These are phyloP conservation scores for Myxozyma sirexii DNA, from an alignment of 805 yeast genomes.

Conservation along the genomic window DNA sequence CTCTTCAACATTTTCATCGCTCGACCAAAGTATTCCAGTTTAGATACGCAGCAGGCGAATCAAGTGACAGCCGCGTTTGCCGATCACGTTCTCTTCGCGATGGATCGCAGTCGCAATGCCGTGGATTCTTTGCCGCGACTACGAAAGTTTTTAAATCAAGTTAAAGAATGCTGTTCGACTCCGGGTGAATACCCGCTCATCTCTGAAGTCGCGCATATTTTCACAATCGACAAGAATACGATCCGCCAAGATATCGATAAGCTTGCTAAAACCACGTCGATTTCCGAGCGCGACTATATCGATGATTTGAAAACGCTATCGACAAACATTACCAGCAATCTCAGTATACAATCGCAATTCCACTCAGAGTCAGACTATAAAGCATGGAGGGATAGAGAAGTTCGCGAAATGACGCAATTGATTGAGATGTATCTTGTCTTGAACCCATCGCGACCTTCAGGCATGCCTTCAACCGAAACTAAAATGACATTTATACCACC, in stretches of 20 bases:
- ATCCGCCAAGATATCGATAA: constrained; percentile 15
- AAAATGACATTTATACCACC: constrained; percentile 47
- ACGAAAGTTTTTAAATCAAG: constrained; percentile 1
- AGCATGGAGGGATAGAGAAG: constrained; percentile 50
- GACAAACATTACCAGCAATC: not conserved
- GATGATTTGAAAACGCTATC: constrained; percentile 23
- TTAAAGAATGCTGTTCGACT: not conserved
- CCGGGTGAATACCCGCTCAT: constrained; percentile 15
- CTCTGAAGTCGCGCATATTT: constrained; percentile 9
- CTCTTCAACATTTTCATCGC: constrained; percentile 9
- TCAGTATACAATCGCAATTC: constrained; percentile 42
- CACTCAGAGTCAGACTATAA: constrained; percentile 42
- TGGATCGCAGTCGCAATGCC: constrained; percentile 15
- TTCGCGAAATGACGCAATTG: constrained; percentile 41
- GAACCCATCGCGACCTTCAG: not conserved
- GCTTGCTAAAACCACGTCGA: not conserved
- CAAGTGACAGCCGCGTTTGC: constrained; percentile 16
- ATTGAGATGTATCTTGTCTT: constrained; percentile 32
- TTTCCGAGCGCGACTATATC: constrained; percentile 21
- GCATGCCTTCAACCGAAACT: constrained; percentile 13
- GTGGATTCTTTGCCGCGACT: not conserved
- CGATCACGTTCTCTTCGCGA: constrained; percentile 12
- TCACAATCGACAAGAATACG: not conserved
- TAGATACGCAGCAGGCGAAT: not conserved
- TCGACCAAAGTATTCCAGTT: not conserved